A percentile compares a stretch with the other conserved stretches of the same genome.
phyloP scores from a whole-genome alignment of 2,329 filamentous ascomycete genomes.

The Colletotrichum eleusines region DNA sequence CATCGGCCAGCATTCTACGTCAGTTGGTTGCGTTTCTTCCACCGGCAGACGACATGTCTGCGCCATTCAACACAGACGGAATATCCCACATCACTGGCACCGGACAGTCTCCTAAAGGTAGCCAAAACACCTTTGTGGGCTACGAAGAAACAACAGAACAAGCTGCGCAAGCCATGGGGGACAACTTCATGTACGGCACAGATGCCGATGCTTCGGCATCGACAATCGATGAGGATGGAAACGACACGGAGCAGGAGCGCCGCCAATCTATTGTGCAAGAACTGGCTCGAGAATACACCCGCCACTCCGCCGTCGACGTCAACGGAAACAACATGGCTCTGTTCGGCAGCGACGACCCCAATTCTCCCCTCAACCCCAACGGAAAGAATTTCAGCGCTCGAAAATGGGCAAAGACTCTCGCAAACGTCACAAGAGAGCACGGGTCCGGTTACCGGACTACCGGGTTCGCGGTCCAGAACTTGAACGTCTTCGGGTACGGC shows the following conservation, averaged over 20 bases:
- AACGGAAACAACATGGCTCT: constrained; percentile 45
- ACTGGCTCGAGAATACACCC: constrained; percentile 44
- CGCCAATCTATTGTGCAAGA: constrained; percentile 44
- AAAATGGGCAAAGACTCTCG: constrained; percentile 50
- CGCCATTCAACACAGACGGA: constrained; percentile 21
- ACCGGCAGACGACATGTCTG: constrained; percentile 24
- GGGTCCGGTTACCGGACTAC: constrained; percentile 47
- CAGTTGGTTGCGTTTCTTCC: background rate
- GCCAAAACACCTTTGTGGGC: constrained; percentile 40
- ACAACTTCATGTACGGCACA: constrained; percentile 6
- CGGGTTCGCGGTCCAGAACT: constrained; percentile 55
- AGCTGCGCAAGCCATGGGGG: background rate
- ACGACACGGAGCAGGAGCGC: constrained; percentile 41
- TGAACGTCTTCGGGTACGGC: constrained; percentile 58
- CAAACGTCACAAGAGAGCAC: constrained; percentile 45
- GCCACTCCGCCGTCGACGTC: constrained; percentile 39
- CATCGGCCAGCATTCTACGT: constrained; percentile 24
- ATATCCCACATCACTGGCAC: constrained; percentile 5
- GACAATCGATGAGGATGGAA: constrained; percentile 26
- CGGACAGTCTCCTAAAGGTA: constrained; percentile 27
- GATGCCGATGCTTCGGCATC: constrained; percentile 27
- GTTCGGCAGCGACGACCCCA: constrained; percentile 49
- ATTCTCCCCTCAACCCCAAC: constrained; percentile 62
- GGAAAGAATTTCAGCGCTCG: constrained; percentile 63
- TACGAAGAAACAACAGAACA: constrained; percentile 12